Conservation (phyloP, 1,284 basidiomycete genomes). For the Neonothopanus nambi region DNA sequence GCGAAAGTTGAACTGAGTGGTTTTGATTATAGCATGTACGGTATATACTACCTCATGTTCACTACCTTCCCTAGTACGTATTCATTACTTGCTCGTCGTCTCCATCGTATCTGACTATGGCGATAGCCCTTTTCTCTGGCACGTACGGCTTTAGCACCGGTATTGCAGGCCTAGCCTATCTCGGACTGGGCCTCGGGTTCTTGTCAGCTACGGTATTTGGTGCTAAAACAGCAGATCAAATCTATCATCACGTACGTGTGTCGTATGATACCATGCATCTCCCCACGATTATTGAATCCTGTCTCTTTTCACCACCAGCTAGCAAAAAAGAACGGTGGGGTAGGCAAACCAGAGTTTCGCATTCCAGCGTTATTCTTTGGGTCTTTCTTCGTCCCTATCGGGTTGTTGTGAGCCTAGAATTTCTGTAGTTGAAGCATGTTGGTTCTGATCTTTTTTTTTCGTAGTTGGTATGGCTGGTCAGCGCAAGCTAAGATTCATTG, state of each 20-base stretch:
- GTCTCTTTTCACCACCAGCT: conserved; percentile 43
- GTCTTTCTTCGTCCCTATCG: conserved; percentile 68
- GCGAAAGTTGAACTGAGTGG: neutral
- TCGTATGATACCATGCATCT: no score
- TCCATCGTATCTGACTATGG: conserved; percentile 23
- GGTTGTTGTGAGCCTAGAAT: conserved; percentile 74
- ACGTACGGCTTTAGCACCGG: conserved; percentile 57
- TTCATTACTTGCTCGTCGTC: conserved; percentile 12
- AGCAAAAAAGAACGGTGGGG: conserved; percentile 57
- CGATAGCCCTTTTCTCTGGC: conserved; percentile 41
- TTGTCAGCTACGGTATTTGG: conserved; percentile 47
- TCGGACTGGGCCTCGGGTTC: conserved; percentile 65
- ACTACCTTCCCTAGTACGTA: conserved; percentile 47
- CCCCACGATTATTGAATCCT: conserved; percentile 3
- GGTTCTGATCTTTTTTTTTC: neutral
- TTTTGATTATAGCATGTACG: conserved; percentile 50
- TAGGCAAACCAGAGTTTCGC: conserved; percentile 70
- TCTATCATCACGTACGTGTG: conserved; percentile 56
- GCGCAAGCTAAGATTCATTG: conserved; percentile 48
- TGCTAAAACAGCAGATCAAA: conserved; percentile 46
- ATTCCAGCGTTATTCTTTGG: conserved; percentile 70
- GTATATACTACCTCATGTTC: conserved; percentile 75
- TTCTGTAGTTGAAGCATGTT: no score
- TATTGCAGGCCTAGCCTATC: conserved; percentile 54
- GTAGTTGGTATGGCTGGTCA: conserved; percentile 61